phyloP scores from a whole-genome alignment of 1,139 yeast species.

The Eremothecium coryli region DNA sequence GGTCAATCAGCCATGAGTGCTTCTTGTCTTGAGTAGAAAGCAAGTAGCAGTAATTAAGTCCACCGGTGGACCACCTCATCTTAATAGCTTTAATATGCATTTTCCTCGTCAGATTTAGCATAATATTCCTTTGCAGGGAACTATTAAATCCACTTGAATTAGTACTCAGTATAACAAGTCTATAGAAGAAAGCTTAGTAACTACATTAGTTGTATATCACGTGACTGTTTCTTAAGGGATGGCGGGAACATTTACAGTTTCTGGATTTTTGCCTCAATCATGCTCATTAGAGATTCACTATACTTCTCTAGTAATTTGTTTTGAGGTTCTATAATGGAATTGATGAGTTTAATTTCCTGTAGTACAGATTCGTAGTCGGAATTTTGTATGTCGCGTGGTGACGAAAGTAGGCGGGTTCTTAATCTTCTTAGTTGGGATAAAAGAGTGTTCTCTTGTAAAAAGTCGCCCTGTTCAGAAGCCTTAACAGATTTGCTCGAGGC shows the following conservation, averaged over 20 bases:
- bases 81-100: conserved; percentile 81
- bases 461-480: neutral
- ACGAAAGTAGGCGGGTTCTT: neutral
- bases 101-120: conserved; percentile 31
- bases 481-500: neutral
- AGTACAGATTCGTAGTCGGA: conserved; percentile 3
- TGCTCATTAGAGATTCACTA: conserved; percentile 5
- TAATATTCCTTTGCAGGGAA: conserved; percentile 3
- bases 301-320: conserved; percentile 5
- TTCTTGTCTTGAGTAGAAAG: conserved; percentile 58
- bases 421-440: conserved; percentile 1
- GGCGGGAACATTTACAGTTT: too few species aligned
- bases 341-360: conserved; percentile 6
- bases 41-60: conserved; percentile 77
- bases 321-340: conserved; percentile 5
- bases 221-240: too few species aligned
- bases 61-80: conserved; percentile 91
- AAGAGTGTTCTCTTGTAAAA: neutral
- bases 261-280: conserved; percentile 5
- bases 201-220: neutral
- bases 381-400: neutral
- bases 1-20: conserved; percentile 80
- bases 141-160: conserved; percentile 1
- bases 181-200: too few species aligned
- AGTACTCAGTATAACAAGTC: too few species aligned